Percentiles rank a stretch among this genome's conserved stretches.
Conservation (phyloP, 176 grass and related monocot genomes). For the Secale cereale region DNA sequence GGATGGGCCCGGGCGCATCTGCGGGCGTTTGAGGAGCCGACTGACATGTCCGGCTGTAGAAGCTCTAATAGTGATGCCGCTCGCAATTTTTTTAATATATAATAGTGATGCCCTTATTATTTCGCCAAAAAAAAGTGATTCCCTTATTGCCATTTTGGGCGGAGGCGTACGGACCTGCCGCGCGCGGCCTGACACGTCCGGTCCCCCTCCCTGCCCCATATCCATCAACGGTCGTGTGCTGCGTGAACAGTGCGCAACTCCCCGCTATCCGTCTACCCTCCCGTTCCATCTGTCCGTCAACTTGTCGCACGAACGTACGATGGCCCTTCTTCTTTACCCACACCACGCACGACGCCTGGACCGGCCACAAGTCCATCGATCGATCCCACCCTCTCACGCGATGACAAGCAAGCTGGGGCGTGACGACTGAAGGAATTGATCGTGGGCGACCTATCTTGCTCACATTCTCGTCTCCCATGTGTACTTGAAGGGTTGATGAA, state of each 20-base stretch:
- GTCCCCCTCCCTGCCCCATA: not conserved
- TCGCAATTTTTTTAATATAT: no score
- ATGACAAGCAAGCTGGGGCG: not conserved
- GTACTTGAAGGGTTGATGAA: not conserved
- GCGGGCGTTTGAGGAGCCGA: no score
- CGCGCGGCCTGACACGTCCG: slow-evolving; percentile 27
- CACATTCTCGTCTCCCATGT: not conserved
- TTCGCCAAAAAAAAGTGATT: no score
- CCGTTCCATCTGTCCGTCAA: not conserved
- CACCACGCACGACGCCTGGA: not conserved
- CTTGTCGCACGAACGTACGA: not conserved
- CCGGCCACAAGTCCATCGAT: not conserved
- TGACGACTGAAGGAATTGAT: not conserved
- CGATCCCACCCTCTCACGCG: not conserved
- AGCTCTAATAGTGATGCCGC: no score
- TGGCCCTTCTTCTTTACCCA: not conserved
- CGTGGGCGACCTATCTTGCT: not conserved
- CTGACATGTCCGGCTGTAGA: no score
- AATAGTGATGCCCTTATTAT: no score
- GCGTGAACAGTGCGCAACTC: slow-evolving; percentile 28
- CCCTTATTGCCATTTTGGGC: slow-evolving; percentile 38
- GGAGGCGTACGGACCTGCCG: not conserved
- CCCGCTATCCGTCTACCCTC: not conserved
- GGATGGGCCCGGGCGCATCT: no score
- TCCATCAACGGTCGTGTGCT: not conserved